Percentiles rank a stretch among this genome's conserved stretches.
Conservation (phyloP, 306 rosid genomes). For the Quercus mongolica region DNA sequence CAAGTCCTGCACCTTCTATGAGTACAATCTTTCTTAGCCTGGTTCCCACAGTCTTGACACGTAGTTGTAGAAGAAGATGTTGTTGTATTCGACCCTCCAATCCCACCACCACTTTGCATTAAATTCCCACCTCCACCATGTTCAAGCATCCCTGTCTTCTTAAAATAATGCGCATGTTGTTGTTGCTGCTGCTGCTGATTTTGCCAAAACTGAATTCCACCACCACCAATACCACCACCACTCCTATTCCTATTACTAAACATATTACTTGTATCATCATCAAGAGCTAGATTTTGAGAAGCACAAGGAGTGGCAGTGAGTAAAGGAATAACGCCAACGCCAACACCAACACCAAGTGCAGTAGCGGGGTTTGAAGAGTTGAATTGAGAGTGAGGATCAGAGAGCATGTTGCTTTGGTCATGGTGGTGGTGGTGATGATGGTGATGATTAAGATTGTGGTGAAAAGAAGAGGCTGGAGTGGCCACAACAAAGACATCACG, state of each 20-base stretch:
- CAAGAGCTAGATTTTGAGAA: constrained; percentile 3
- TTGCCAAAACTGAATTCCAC: constrained; percentile 89
- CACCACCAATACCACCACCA: not conserved
- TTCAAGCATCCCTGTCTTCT: constrained; percentile 38
- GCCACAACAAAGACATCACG: constrained; percentile 80
- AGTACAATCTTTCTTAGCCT: constrained; percentile 87
- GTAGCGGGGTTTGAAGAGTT: constrained; percentile 59
- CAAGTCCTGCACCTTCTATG: constrained; percentile 88
- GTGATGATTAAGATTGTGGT: constrained; percentile 27
- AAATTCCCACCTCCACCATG: constrained; percentile 33
- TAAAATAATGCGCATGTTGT: constrained; percentile 42
- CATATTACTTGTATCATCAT: constrained; percentile 15
- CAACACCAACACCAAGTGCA: constrained; percentile 67
- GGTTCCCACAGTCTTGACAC: constrained; percentile 95
- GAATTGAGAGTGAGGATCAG: constrained; percentile 45
- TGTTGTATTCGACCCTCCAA: constrained; percentile 32
- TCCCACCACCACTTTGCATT: constrained; percentile 19
- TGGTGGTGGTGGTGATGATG: constrained; percentile 27
- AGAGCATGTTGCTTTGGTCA: constrained; percentile 17
- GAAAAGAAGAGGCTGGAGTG: constrained; percentile 50
- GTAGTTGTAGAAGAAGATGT: constrained; percentile 35
- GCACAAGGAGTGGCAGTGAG: constrained; percentile 55
- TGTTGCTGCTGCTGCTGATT: constrained; percentile 27
- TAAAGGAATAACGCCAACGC: constrained; percentile 80
- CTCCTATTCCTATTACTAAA: constrained; percentile 19